phyloP scores from a whole-genome alignment of 352 stramenopile genomes.

The Phytopythium litorale region DNA sequence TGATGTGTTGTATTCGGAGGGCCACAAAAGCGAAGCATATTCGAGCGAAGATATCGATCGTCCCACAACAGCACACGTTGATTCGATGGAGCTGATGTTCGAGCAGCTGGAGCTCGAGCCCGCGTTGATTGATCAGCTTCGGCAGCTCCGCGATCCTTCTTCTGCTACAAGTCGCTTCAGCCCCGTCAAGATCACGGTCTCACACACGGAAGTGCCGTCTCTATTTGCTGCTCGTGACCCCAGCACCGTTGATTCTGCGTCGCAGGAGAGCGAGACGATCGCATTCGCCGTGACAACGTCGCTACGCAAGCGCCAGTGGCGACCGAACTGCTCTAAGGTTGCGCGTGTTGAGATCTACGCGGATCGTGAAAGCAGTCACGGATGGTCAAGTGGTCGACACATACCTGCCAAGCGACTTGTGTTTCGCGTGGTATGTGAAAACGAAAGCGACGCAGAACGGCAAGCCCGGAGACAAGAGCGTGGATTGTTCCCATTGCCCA shows the following conservation, averaged over 20 bases:
- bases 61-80: background rate
- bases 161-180: conserved; percentile 46
- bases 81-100: conserved; percentile 36
- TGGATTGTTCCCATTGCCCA: conserved; percentile 5
- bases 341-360: conserved; percentile 19
- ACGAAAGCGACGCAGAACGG: conserved; percentile 14
- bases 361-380: background rate
- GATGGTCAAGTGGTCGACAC: background rate
- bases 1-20: background rate
- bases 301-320: conserved; percentile 37
- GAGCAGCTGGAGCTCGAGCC: conserved; percentile 38
- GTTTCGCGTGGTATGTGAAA: conserved; percentile 22
- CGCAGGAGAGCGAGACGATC: background rate
- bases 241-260: background rate
- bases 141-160: conserved; percentile 40
- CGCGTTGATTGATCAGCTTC: conserved; percentile 34
- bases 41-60: background rate
- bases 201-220: conserved; percentile 23
- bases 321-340: conserved; percentile 24
- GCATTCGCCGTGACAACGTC: conserved; percentile 48
- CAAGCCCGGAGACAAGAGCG: conserved; percentile 9
- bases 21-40: background rate
- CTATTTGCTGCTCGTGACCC: conserved; percentile 5
- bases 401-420: conserved; percentile 9
- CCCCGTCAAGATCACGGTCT: conserved; percentile 43